Evolutionary conservation across 2,329 filamentous ascomycete genomes (phyloP).

Genomic region (Grosmannia serpens): DNA sequence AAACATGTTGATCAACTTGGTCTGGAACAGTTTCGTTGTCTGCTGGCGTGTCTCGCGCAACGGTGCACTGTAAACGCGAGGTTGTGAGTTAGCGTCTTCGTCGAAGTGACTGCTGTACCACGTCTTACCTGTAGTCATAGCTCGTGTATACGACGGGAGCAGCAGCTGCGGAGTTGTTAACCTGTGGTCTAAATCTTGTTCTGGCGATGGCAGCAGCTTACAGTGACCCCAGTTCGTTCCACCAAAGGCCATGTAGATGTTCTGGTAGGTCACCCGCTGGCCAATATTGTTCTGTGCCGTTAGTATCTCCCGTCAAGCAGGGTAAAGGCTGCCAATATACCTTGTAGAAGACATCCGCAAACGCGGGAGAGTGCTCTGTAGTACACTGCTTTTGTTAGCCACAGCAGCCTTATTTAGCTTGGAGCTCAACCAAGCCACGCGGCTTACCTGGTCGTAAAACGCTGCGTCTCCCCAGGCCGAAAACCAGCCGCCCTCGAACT

Average conservation of each 20-base stretch:
- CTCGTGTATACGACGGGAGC: conserved; percentile 36
- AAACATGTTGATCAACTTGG: conserved; percentile 42
- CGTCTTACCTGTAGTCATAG: conserved; percentile 24
- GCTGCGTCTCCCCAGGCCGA: conserved; percentile 56
- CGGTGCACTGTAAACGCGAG: conserved; percentile 24
- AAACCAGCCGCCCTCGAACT: conserved; percentile 51
- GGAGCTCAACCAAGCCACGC: too few species aligned
- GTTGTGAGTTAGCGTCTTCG: neutral
- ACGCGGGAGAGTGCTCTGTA: conserved; percentile 32
- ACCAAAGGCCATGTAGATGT: conserved; percentile 43
- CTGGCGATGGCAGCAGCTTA: conserved; percentile 2
- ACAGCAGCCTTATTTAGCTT: neutral
- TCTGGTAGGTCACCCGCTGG: conserved; percentile 32
- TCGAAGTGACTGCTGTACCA: neutral
- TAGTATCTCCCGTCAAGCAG: neutral
- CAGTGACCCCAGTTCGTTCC: conserved; percentile 70
- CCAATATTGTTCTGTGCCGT: conserved; percentile 32
- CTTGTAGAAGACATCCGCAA: conserved; percentile 45
- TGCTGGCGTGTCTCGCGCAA: conserved; percentile 42
- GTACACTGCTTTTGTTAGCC: conserved; percentile 18
- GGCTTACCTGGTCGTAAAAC: conserved; percentile 33
- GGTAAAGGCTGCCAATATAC: neutral
- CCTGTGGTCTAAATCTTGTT: neutral
- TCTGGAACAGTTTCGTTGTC: conserved; percentile 39
- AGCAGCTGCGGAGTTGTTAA: conserved; percentile 17